A percentile compares a stretch with the other conserved stretches of the same genome.
These are phyloP conservation scores for Venturia effusa DNA, from an alignment of 2,329 filamentous ascomycete species.

Conservation along the genomic window DNA sequence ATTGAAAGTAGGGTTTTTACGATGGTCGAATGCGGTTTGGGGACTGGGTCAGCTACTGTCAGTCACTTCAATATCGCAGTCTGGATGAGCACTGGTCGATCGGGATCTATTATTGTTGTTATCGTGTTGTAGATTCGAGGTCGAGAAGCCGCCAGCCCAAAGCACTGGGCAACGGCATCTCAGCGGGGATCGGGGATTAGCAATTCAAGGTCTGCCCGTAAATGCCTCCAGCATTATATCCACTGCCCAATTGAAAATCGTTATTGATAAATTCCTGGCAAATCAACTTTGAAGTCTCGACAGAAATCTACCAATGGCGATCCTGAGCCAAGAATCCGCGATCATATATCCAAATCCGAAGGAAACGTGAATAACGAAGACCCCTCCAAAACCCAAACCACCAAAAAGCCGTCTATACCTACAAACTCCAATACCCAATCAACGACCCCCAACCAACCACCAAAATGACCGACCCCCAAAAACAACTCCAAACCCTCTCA, in stretches of 20 bases:
- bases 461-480: constrained; percentile 61
- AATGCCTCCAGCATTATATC: too few species aligned
- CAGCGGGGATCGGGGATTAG: too few species aligned
- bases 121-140: neutral
- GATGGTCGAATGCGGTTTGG: neutral
- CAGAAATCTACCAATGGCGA: neutral
- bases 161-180: neutral
- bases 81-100: neutral
- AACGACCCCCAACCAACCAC: too few species aligned
- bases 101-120: neutral
- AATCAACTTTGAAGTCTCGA: neutral
- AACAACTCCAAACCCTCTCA: constrained; percentile 67
- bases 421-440: neutral
- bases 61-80: neutral
- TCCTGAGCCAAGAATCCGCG: neutral
- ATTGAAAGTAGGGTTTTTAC: neutral
- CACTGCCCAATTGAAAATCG: neutral
- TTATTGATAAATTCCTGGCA: neutral
- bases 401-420: neutral
- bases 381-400: neutral
- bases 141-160: neutral
- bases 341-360: neutral
- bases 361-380: too few species aligned
- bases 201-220: too few species aligned
- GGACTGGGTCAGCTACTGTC: neutral